A percentile compares a stretch with the other conserved stretches of the same genome.
Conservation (phyloP, 371 early-diverging fungal genomes). For the Mucor mucedo region DNA sequence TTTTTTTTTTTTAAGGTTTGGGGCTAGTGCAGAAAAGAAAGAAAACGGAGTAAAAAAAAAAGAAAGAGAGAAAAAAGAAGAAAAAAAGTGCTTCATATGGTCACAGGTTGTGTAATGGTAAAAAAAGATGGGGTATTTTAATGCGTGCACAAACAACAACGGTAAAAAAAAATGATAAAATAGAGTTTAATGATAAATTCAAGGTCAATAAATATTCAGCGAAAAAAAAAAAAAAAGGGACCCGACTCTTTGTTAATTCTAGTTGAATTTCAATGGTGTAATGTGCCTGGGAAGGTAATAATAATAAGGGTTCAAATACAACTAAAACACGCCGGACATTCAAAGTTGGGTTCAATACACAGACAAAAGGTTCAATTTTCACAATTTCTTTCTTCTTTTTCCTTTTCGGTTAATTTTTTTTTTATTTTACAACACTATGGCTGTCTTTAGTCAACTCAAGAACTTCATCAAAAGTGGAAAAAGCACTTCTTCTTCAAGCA, state of each 20-base stretch:
- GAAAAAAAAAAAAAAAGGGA: too few species aligned
- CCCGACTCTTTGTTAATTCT: too few species aligned
- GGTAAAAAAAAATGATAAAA: too few species aligned
- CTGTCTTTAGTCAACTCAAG: conserved; percentile 55
- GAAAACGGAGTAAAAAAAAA: conserved; percentile 1
- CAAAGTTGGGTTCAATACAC: not conserved
- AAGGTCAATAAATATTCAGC: too few species aligned
- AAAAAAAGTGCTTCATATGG: not conserved
- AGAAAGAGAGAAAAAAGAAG: conserved; percentile 7
- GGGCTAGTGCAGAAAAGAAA: not conserved
- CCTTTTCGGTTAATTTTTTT: conserved; percentile 2
- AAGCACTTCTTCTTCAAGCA: conserved; percentile 10
- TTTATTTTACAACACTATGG: conserved; percentile 19
- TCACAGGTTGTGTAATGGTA: not conserved
- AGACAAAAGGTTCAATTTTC: not conserved
- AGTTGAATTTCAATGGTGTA: too few species aligned
- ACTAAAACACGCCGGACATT: not conserved
- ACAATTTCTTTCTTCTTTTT: not conserved
- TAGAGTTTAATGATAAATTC: too few species aligned
- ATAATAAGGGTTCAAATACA: not conserved
- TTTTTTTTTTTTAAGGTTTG: conserved; percentile 9
- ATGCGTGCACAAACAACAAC: too few species aligned
- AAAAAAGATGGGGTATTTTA: too few species aligned
- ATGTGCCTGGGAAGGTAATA: too few species aligned
- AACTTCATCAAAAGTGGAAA: conserved; percentile 45